Evolutionary conservation across 108 stramenopile genomes (phyloP), one percentile per base, ranked within the genome.

Genomic region (Pelagomonas calceolata): DNA sequence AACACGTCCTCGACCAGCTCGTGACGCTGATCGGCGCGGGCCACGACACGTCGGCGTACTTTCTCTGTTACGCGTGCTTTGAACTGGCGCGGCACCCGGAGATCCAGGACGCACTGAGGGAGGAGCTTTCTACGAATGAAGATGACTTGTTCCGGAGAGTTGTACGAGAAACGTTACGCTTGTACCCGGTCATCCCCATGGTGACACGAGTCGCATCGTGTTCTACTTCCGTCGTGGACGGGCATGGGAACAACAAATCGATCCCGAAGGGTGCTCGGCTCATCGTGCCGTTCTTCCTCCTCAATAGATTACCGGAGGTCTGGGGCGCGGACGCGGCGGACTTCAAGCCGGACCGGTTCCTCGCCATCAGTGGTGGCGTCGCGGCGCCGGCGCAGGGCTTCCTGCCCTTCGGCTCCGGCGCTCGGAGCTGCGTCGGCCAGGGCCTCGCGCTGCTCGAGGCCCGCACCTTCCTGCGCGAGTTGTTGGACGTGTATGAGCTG

Each of bases 31-130:
- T 80, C 35, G 65, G 76, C 36, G 79, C 79, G 32, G 79, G 79
- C 9, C 79, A 80, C 72, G 79, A 80, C 68, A 80, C 79, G 64
- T 73, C 79, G 18, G 70, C 76, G 34, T 80, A 69, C 66, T 77
- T 75, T 73, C 29, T 34, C 31, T 73, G 71, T 32, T 80, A 80
- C 69, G 45, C 65, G 26, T n/a, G 33, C 26, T 74, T 68, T 37
- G 12, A 73, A 65, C 67, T 80, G 30, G 71, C 76, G 30, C 32
- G 32, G 16, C 70, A 76, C 72, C 79, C 70, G 33, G 75, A 65
- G 21, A 70, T 77, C 21, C 79, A 80, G 60, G 72, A 36, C 29
- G 66, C 66, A 35, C 36, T 80, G 43, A 17, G 66, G 36, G 51
- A 36, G 12, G 66, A 79, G 60, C 30, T 79, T 45, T 39, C 32